phyloP scores from a whole-genome alignment of 805 yeast genomes.

The Ogataea ramenticola region DNA sequence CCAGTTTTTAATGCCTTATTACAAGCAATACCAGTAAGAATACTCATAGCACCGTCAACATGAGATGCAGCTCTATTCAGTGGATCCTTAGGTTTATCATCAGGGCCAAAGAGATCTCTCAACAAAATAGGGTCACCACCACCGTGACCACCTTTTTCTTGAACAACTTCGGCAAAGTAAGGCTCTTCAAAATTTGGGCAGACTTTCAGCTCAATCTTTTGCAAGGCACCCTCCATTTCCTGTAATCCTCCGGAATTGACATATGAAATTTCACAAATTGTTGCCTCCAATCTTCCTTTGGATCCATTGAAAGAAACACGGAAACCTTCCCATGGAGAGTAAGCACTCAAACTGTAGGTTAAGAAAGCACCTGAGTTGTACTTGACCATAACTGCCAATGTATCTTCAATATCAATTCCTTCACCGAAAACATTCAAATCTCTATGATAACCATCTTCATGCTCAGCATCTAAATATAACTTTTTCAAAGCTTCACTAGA shows the following conservation, averaged over 20 bases:
- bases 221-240: constrained; percentile 3
- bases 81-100: constrained; percentile 1
- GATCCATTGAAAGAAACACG: constrained; percentile 2
- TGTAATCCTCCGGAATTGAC: constrained; percentile 3
- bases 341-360: constrained; percentile 1
- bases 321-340: constrained; percentile 4
- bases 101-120: constrained; percentile 2
- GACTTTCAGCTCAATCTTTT: constrained; percentile 2
- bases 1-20: constrained; percentile 3
- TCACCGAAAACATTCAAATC: constrained; percentile 3
- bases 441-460: constrained; percentile 3
- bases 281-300: constrained; percentile 2
- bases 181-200: constrained; percentile 3
- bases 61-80: constrained; percentile 3
- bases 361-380: constrained; percentile 2
- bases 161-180: constrained; percentile 1
- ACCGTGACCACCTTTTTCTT: constrained; percentile 4
- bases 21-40: constrained; percentile 3
- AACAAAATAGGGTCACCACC: constrained; percentile 2
- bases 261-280: constrained; percentile 2
- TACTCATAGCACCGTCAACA: constrained; percentile 3
- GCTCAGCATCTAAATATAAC: constrained; percentile 1
- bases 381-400: constrained; percentile 2
- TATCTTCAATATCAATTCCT: constrained; percentile 4
- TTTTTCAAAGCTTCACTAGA: not conserved